These are phyloP conservation scores for Pachysandra terminalis DNA, from an alignment of 164 flowering plant species.

Conservation along the genomic window DNA sequence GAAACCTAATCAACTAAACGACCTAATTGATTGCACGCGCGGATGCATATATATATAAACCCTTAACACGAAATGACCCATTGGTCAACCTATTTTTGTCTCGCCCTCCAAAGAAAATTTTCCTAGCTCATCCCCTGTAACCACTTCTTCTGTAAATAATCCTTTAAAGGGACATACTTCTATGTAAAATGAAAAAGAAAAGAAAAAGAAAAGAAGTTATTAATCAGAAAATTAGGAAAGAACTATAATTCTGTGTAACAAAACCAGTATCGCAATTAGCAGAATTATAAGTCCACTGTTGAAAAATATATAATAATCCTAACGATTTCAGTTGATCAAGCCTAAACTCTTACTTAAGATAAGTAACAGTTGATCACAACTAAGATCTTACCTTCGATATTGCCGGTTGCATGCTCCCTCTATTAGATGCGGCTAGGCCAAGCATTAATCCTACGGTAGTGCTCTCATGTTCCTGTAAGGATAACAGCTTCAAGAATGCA, in stretches of 20 bases:
- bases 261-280: neutral
- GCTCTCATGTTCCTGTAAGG: constrained; percentile 77
- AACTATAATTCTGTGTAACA: neutral
- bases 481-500: neutral
- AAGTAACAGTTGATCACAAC: neutral
- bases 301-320: too few relatives aligned
- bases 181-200: too few relatives aligned
- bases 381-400: constrained; percentile 69
- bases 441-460: constrained; percentile 92
- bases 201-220: too few relatives aligned
- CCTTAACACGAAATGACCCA: too few relatives aligned
- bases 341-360: too few relatives aligned
- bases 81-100: too few relatives aligned
- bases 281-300: neutral
- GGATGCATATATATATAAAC: too few relatives aligned
- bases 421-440: constrained; percentile 89
- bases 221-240: neutral
- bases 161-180: neutral
- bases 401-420: constrained; percentile 91
- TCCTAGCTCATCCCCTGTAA: too few relatives aligned
- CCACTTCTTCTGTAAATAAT: neutral
- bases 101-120: too few relatives aligned
- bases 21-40: too few relatives aligned
- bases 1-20: too few relatives aligned
- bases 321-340: neutral